Conservation (phyloP, 2,329 filamentous ascomycete genomes). For the Aspergillus floridensis region DNA sequence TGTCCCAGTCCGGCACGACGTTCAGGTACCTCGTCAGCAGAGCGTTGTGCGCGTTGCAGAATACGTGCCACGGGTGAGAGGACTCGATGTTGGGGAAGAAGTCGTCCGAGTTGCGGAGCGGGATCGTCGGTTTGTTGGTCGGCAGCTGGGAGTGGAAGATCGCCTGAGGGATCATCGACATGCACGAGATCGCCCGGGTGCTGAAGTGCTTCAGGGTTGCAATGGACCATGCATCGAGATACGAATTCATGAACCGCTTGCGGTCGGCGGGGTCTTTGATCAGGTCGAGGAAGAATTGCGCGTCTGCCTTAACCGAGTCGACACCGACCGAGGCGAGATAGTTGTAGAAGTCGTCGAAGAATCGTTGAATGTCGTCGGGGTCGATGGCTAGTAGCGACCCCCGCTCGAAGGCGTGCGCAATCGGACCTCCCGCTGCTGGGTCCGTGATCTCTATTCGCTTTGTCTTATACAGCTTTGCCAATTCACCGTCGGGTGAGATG, state of each 20-base stretch:
- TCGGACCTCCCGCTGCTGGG: constrained; percentile 50
- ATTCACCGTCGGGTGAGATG: constrained; percentile 68
- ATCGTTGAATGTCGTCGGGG: constrained; percentile 67
- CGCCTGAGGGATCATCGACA: constrained; percentile 85
- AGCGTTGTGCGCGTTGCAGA: constrained; percentile 86
- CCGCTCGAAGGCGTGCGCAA: constrained; percentile 23
- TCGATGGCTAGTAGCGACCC: constrained; percentile 69
- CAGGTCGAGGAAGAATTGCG: constrained; percentile 83
- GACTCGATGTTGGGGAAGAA: constrained; percentile 81
- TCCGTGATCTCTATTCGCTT: constrained; percentile 55
- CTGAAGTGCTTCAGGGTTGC: constrained; percentile 75
- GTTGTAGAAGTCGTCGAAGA: constrained; percentile 89
- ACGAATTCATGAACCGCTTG: constrained; percentile 68
- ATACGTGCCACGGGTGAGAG: constrained; percentile 92
- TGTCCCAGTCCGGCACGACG: constrained; percentile 78
- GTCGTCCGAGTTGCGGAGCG: constrained; percentile 81
- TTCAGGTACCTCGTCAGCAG: constrained; percentile 83
- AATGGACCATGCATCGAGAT: constrained; percentile 83
- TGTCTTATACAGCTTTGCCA: constrained; percentile 78
- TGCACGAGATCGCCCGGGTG: constrained; percentile 81
- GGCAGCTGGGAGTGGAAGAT: constrained; percentile 82
- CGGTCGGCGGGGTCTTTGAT: constrained; percentile 67
- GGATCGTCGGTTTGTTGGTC: constrained; percentile 67
- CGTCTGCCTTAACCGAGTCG: constrained; percentile 89
- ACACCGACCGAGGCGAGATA: constrained; percentile 74